Conservation (phyloP, 495 filamentous ascomycete species). For the Immersiella caudata region DNA sequence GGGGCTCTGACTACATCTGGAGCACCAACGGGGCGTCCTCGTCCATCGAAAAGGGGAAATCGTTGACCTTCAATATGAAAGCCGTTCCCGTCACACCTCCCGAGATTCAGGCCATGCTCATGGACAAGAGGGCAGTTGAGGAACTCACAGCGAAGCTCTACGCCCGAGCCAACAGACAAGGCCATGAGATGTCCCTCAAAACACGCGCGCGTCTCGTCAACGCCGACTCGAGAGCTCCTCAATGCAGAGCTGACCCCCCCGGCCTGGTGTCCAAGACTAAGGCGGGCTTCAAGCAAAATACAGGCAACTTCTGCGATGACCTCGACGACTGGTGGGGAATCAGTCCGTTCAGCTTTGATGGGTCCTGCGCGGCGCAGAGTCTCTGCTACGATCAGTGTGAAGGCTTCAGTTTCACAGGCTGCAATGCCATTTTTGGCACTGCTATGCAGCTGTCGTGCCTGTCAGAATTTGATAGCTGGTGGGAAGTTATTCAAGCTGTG, state of each 20-base stretch:
- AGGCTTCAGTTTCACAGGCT: constrained; percentile 7
- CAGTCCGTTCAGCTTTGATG: constrained; percentile 8
- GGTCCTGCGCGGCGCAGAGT: not conserved
- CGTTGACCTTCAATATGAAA: constrained; percentile 5
- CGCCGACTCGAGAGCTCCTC: constrained; percentile 7
- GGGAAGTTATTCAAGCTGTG: constrained; percentile 8
- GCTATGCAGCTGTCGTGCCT: not conserved
- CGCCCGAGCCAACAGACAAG: constrained; percentile 1
- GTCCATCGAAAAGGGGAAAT: not conserved
- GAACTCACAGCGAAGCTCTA: not conserved
- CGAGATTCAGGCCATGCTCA: constrained; percentile 12
- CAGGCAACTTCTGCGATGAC: constrained; percentile 15
- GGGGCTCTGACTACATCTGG: constrained; percentile 13
- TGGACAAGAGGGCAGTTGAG: not conserved
- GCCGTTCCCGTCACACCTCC: constrained; percentile 11
- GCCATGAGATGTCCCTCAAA: not conserved
- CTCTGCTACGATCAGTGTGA: constrained; percentile 13
- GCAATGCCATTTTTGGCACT: constrained; percentile 1
- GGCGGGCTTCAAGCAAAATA: not conserved
- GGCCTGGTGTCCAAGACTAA: constrained; percentile 4
- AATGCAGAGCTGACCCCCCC: not conserved
- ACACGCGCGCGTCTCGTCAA: not conserved
- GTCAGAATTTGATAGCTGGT: constrained; percentile 7
- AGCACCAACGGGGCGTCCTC: constrained; percentile 3
- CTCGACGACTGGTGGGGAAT: constrained; percentile 6